These are phyloP conservation scores for Huntiella savannae DNA, from an alignment of 2,329 filamentous ascomycete genomes.

Conservation along the genomic window DNA sequence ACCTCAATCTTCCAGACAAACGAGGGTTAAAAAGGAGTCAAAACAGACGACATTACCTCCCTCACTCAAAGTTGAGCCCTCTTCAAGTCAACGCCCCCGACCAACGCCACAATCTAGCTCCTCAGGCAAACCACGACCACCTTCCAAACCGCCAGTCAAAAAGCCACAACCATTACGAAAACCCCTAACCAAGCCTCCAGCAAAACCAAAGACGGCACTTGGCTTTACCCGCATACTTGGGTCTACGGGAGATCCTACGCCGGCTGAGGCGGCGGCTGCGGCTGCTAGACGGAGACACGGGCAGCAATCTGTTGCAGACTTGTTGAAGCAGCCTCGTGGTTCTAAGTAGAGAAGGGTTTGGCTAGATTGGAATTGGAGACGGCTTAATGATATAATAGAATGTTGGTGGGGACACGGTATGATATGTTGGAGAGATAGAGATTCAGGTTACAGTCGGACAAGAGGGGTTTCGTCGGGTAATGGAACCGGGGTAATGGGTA, in stretches of 20 bases:
- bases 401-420: no score
- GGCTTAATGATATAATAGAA: no score
- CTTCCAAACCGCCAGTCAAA: neutral
- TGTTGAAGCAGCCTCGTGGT: constrained; percentile 4
- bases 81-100: neutral
- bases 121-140: neutral
- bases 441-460: no score
- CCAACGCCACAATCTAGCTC: neutral
- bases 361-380: neutral
- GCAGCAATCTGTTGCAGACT: constrained; percentile 11
- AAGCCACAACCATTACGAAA: neutral
- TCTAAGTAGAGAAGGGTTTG: neutral
- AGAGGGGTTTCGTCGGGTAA: no score
- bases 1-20: no score
- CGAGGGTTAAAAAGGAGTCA: neutral
- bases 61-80: neutral
- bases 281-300: neutral
- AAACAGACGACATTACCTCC: neutral
- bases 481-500: no score
- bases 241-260: neutral
- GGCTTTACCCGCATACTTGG: constrained; percentile 7
- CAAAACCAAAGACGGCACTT: neutral
- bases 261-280: neutral
- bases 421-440: no score
- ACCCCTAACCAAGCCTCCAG: neutral